Evolutionary conservation across 176 grass and related monocot genomes (phyloP), one percentile per base, ranked within the genome.

Genomic region (Carex littledalei): DNA sequence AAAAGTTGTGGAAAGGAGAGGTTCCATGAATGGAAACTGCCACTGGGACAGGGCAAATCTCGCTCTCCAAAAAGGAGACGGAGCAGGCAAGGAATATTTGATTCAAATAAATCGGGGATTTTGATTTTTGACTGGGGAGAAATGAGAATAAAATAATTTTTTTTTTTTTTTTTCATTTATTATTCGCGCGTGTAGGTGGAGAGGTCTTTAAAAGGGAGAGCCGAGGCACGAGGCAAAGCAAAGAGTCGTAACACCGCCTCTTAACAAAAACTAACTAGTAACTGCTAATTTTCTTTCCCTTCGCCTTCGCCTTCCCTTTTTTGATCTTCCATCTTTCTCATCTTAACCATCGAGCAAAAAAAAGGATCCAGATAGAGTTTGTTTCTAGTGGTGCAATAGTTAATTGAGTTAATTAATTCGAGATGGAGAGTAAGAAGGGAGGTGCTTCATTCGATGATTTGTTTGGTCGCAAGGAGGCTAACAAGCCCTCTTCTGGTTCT

Each of bases 401-500:
- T 14, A 21, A 63, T 82, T 22, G 59, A 24, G 11, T n/a, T 82
- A 67, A 20, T 49, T 43, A 17, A 52, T 68, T 83, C 7, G n/a
- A 34, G 61, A 83, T 83, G 81, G 81, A 83, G 20, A 83, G 63
- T 18, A 83, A 69, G 81, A 83, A 83, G 63, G 81, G 43, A 68
- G 63, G 63, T 53, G 63, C 81, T 31, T 83, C 81, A 6, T 34
- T 83, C 8, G 81, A 83, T 32, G 81, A 83, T n/a, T 68, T 83
- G 81, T 68, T 83, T 18, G 61, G 62, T 55, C 81, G 45, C 63
- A 83, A 83, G 61, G 63, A 83, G 11, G 8, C 21, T 64, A 83
- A 69, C 12, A 83, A 56, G 21, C 17, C 81, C 22, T 53, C 81
- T 2, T 67, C 81, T 49, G 63, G 41, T 4, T 68, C 81, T 18